Evolutionary conservation across 2,329 filamentous ascomycete genomes (phyloP).

Genomic region (Ciborinia camelliae): DNA sequence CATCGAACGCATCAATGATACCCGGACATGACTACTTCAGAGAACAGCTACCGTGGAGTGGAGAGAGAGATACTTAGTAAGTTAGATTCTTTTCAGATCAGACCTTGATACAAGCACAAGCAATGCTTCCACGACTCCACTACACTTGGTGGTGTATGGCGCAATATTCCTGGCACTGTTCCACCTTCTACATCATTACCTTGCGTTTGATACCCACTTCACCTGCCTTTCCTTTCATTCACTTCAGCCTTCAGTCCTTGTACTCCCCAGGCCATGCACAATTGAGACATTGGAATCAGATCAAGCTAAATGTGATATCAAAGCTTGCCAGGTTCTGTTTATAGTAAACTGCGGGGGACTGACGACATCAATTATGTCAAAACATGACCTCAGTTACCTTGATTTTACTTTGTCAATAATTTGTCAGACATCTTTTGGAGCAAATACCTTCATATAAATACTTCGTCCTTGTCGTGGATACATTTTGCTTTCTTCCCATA

Average conservation of each 20-base stretch:
- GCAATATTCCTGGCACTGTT: background rate
- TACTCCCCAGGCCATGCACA: background rate
- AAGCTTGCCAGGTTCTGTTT: background rate
- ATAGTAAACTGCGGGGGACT: constrained; percentile 3
- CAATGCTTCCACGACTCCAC: background rate
- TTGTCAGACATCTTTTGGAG: background rate
- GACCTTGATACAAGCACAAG: background rate
- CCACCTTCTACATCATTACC: constrained; percentile 8
- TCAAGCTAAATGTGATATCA: background rate
- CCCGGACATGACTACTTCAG: background rate
- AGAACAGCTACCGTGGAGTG: background rate
- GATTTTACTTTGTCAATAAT: background rate
- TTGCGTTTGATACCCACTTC: background rate
- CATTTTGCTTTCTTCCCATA: background rate
- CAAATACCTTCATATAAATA: constrained; percentile 3
- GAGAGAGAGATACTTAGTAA: too few species aligned
- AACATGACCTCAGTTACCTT: constrained; percentile 17
- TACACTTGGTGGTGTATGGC: constrained; percentile 7
- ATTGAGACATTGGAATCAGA: background rate
- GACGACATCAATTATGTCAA: constrained; percentile 13
- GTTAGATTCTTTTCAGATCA: background rate
- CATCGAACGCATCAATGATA: background rate
- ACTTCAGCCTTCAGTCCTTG: too few species aligned
- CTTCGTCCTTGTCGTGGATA: background rate
- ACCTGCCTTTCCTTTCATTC: too few species aligned